These are phyloP conservation scores for Alternaria arborescens DNA, from an alignment of 2,329 filamentous ascomycete genomes.

Conservation along the genomic window DNA sequence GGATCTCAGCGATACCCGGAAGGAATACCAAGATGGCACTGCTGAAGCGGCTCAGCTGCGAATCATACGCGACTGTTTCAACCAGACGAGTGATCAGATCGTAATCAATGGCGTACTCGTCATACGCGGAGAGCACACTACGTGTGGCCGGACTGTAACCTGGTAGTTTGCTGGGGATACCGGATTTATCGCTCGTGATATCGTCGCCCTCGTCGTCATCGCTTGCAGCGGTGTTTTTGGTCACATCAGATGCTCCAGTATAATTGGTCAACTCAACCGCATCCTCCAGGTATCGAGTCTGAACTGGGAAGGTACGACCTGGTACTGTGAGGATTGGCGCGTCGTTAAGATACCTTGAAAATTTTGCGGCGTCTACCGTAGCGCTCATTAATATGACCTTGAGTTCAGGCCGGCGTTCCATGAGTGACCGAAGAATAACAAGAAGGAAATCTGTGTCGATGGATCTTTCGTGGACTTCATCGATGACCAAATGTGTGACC, in stretches of 20 bases:
- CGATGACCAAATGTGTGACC: constrained; percentile 92
- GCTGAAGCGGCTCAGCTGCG: constrained; percentile 75
- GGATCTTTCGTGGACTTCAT: constrained; percentile 89
- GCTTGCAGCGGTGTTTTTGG: constrained; percentile 61
- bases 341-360: constrained; percentile 85
- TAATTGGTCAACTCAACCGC: constrained; percentile 88
- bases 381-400: constrained; percentile 98
- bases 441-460: constrained; percentile 97
- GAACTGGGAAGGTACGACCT: constrained; percentile 90
- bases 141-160: constrained; percentile 80
- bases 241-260: constrained; percentile 48
- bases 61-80: constrained; percentile 74
- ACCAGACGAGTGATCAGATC: constrained; percentile 84
- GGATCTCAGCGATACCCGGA: constrained; percentile 92
- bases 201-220: constrained; percentile 61
- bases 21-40: constrained; percentile 94
- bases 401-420: constrained; percentile 78
- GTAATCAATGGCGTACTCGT: constrained; percentile 93
- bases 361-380: constrained; percentile 90
- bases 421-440: constrained; percentile 86
- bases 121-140: constrained; percentile 76
- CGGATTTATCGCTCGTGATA: constrained; percentile 59
- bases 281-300: constrained; percentile 89
- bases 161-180: constrained; percentile 71
- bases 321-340: constrained; percentile 91